Evolutionary conservation across 768 basidiomycete genomes (phyloP).

Genomic region (Russula foetens): DNA sequence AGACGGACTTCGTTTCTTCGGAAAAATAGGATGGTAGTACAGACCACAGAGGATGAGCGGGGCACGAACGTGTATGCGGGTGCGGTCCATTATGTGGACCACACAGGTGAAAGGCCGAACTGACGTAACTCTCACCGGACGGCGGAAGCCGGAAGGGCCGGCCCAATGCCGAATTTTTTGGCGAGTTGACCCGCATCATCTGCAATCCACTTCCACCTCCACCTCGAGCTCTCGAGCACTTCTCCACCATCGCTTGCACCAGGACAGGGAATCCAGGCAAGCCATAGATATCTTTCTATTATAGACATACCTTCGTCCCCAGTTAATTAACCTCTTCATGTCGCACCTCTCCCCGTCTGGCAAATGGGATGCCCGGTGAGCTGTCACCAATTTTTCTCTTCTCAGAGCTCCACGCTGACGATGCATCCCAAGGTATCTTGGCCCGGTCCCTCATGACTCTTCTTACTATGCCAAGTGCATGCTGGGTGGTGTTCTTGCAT

Average conservation of each 20-base stretch:
- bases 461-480: slow-evolving; percentile 80
- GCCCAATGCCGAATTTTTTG: background rate
- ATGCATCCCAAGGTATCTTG: slow-evolving; percentile 39
- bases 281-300: slow-evolving; percentile 26
- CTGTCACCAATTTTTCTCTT: slow-evolving; percentile 13
- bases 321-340: slow-evolving; percentile 33
- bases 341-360: slow-evolving; percentile 40
- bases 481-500: slow-evolving; percentile 82
- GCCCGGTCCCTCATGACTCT: slow-evolving; percentile 68
- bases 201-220: slow-evolving; percentile 19
- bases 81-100: background rate
- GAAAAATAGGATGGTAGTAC: too few species aligned
- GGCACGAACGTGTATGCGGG: too few species aligned
- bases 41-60: too few species aligned
- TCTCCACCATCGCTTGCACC: slow-evolving; percentile 23
- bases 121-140: background rate
- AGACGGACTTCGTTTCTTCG: background rate
- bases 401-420: background rate
- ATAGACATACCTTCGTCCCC: slow-evolving; percentile 25
- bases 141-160: background rate
- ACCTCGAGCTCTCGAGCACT: slow-evolving; percentile 1
- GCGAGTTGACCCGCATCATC: too few species aligned
- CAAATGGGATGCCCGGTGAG: slow-evolving; percentile 73
- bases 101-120: background rate
- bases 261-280: slow-evolving; percentile 30